A percentile compares a stretch with the other conserved stretches of the same genome.
Evolutionary conservation across 2,329 filamentous ascomycete species (phyloP).

Genomic region (Aspergillus fischeri): DNA sequence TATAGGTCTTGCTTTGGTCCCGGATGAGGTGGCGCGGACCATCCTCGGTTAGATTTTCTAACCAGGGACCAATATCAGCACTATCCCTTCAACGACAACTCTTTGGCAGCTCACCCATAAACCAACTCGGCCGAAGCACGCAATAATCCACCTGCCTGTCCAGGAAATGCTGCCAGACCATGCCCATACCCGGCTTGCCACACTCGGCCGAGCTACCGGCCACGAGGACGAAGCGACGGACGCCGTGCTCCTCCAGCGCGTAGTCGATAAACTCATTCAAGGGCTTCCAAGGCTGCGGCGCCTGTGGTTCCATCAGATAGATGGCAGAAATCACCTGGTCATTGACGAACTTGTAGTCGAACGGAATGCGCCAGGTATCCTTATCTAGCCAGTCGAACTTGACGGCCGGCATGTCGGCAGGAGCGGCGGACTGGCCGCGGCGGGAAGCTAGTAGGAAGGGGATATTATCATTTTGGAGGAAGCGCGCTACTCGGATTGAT

Average conservation of each 20-base stretch:
- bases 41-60: conserved; percentile 45
- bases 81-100: not conserved
- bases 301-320: conserved; percentile 34
- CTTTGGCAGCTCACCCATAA: conserved; percentile 35
- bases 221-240: conserved; percentile 45
- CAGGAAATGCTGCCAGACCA: conserved; percentile 38
- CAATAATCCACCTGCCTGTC: conserved; percentile 41
- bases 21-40: conserved; percentile 31
- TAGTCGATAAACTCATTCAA: conserved; percentile 38
- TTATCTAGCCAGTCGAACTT: conserved; percentile 47
- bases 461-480: conserved; percentile 13
- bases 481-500: conserved; percentile 31
- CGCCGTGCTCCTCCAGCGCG: conserved; percentile 31
- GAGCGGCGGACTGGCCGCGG: not conserved
- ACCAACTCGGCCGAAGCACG: conserved; percentile 48
- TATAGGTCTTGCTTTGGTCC: conserved; percentile 41
- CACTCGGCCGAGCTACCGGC: conserved; percentile 35
- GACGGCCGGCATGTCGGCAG: conserved; percentile 6
- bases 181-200: conserved; percentile 34
- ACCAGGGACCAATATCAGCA: not conserved
- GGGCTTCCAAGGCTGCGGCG: not conserved
- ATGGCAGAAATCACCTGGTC: conserved; percentile 30
- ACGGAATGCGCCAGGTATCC: conserved; percentile 38
- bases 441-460: conserved; percentile 40
- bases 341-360: conserved; percentile 15